A percentile compares a stretch with the other conserved stretches of the same genome.
These are phyloP conservation scores for Phytophthora aleatoria DNA, from an alignment of 352 stramenopile genomes.

Conservation along the genomic window DNA sequence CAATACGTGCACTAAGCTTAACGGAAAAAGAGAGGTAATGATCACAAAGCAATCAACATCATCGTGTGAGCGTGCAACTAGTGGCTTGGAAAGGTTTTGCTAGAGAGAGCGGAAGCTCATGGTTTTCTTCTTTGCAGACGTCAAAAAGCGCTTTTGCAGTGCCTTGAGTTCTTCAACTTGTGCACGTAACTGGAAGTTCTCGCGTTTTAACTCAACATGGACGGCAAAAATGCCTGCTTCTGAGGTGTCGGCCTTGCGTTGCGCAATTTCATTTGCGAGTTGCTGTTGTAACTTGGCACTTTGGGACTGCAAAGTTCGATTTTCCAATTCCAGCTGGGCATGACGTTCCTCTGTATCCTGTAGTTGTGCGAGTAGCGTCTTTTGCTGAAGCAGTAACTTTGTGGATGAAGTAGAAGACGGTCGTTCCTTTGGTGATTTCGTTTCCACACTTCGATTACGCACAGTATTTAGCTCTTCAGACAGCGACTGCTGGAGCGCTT, in stretches of 20 bases:
- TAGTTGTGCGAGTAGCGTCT: conserved; percentile 27
- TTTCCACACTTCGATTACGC: conserved; percentile 21
- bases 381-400: conserved; percentile 34
- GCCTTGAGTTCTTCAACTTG: conserved; percentile 79
- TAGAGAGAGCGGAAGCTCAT: conserved; percentile 67
- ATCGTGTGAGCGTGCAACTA: no score
- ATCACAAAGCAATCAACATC: no score
- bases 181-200: conserved; percentile 66
- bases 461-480: conserved; percentile 18
- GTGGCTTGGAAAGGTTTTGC: neutral
- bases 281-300: conserved; percentile 23
- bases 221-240: conserved; percentile 55
- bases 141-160: conserved; percentile 68
- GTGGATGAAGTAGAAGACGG: conserved; percentile 15
- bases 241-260: conserved; percentile 23
- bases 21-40: no score
- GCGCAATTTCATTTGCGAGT: conserved; percentile 26
- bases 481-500: conserved; percentile 17
- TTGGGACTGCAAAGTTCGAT: conserved; percentile 24
- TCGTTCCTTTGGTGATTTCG: conserved; percentile 21
- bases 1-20: no score
- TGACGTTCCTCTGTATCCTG: conserved; percentile 28
- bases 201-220: conserved; percentile 78
- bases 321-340: conserved; percentile 22
- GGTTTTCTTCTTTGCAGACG: conserved; percentile 75